Percentiles rank a stretch among this genome's conserved stretches.
Evolutionary conservation across 148 eudicot genomes (phyloP).

Genomic region (Vaccinium vitisidaea): DNA sequence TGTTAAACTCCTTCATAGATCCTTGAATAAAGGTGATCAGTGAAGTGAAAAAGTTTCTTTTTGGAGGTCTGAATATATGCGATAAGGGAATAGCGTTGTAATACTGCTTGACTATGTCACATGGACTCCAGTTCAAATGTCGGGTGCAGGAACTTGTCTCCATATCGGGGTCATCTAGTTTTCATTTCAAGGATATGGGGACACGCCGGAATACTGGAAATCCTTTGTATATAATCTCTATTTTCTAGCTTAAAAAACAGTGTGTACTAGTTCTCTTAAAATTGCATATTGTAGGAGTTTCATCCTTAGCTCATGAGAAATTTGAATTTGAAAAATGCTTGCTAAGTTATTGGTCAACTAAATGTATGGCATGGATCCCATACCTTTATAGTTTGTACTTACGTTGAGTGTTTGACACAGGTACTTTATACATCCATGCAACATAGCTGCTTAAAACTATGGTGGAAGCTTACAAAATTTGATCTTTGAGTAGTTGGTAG

Average conservation of each 20-base stretch:
- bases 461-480: neutral
- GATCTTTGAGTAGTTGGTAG: neutral
- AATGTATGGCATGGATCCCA: no score
- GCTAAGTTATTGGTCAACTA: no score
- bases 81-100: neutral
- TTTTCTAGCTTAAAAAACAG: neutral
- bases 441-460: neutral
- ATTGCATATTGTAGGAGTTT: no score
- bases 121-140: neutral
- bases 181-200: constrained; percentile 1
- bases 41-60: neutral
- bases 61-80: neutral
- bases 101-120: neutral
- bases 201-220: neutral
- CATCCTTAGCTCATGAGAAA: no score
- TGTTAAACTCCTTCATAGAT: neutral
- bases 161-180: neutral
- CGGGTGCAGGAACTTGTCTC: neutral
- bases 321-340: no score
- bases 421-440: no score
- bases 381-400: no score
- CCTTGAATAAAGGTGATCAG: neutral
- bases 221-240: neutral
- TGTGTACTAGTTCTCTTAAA: neutral
- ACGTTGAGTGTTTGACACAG: no score